These are phyloP conservation scores for Leccinum solheimii DNA, from an alignment of 1,284 basidiomycete species.

Conservation along the genomic window DNA sequence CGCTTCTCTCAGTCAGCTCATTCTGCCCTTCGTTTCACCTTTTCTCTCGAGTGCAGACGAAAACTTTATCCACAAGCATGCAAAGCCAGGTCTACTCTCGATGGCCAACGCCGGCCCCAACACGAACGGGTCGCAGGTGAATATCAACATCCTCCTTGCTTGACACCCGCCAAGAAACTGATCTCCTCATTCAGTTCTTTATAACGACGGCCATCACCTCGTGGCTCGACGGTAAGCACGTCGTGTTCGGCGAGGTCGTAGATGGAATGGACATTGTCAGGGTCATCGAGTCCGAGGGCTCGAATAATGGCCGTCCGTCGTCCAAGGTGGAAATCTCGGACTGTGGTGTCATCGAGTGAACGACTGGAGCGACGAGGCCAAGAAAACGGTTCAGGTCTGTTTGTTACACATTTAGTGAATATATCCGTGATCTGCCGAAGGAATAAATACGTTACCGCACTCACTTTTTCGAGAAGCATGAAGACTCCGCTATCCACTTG, in stretches of 20 bases:
- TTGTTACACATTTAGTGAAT: not conserved
- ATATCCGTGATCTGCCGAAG: not conserved
- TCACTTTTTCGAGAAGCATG: not conserved
- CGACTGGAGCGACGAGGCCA: not conserved
- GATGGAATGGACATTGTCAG: slow-evolving; percentile 79
- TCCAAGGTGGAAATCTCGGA: slow-evolving; percentile 60
- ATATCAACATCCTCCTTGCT: slow-evolving; percentile 7
- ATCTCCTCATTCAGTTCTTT: slow-evolving; percentile 61
- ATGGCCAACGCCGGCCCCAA: slow-evolving; percentile 51
- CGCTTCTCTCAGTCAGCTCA: not conserved
- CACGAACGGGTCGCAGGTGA: slow-evolving; percentile 72
- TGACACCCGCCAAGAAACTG: not conserved
- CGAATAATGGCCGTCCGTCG: slow-evolving; percentile 53
- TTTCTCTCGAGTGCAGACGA: slow-evolving; percentile 58
- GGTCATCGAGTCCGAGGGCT: slow-evolving; percentile 68
- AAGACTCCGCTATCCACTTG: not conserved
- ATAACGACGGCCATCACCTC: slow-evolving; percentile 80
- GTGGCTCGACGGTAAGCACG: slow-evolving; percentile 81
- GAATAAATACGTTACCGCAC: slow-evolving; percentile 8
- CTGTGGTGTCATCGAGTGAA: slow-evolving; percentile 52
- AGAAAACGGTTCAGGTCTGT: not conserved
- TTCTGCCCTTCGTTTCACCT: not conserved
- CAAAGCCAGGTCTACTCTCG: slow-evolving; percentile 79
- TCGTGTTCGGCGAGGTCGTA: slow-evolving; percentile 84
- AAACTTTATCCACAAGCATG: slow-evolving; percentile 82